A percentile compares a stretch with the other conserved stretches of the same genome.
These are phyloP conservation scores for Myxozyma vanderwaltii DNA, from an alignment of 805 yeast species.

Conservation along the genomic window DNA sequence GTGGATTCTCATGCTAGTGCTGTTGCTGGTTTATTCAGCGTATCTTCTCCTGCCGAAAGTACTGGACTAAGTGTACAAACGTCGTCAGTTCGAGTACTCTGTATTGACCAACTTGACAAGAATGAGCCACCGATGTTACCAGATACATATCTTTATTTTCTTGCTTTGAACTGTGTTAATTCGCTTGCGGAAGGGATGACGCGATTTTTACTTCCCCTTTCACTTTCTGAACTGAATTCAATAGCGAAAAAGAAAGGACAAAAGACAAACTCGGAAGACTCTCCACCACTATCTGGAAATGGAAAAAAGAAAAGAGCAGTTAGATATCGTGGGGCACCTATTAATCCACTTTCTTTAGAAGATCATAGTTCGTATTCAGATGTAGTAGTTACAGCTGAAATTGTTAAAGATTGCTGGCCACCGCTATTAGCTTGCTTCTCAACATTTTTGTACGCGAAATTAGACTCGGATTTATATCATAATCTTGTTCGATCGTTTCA, in stretches of 20 bases:
- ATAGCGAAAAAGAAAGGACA: constrained; percentile 5
- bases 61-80: constrained; percentile 26
- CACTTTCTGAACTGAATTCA: constrained; percentile 33
- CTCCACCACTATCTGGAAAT: background rate
- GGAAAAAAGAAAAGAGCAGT: constrained; percentile 14
- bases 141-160: constrained; percentile 58
- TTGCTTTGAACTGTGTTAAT: constrained; percentile 57
- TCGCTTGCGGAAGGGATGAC: constrained; percentile 71
- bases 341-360: constrained; percentile 33
- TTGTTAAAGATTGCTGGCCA: constrained; percentile 40
- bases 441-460: constrained; percentile 60
- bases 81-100: constrained; percentile 45
- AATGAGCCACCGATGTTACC: constrained; percentile 72
- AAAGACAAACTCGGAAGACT: background rate
- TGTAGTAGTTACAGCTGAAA: constrained; percentile 22
- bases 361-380: constrained; percentile 27
- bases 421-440: constrained; percentile 51
- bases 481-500: constrained; percentile 71
- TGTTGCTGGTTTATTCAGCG: constrained; percentile 24
- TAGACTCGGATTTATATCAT: constrained; percentile 73
- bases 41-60: constrained; percentile 9
- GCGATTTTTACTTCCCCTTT: constrained; percentile 50
- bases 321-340: constrained; percentile 30
- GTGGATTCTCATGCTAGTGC: constrained; percentile 10
- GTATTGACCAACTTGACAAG: constrained; percentile 80